Percentiles rank a stretch among this genome's conserved stretches.
phyloP scores from a whole-genome alignment of 164 flowering plant species.

The Malania oleifera region DNA sequence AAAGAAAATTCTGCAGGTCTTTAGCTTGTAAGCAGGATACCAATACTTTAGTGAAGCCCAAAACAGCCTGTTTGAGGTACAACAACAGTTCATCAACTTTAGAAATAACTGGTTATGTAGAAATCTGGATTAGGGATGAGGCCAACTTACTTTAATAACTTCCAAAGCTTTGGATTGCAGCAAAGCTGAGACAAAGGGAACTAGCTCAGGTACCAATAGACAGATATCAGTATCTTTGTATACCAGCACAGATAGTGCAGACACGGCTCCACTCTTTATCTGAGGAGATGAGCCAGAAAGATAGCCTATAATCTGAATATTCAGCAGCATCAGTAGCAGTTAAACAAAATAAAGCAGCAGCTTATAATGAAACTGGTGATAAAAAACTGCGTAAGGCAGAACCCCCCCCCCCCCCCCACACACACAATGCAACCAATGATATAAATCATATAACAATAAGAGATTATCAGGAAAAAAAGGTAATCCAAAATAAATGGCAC shows the following conservation, averaged over 20 bases:
- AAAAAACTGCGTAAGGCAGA: too few relatives aligned
- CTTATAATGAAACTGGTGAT: too few relatives aligned
- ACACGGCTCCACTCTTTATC: conserved; percentile 82
- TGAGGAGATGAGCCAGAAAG: conserved; percentile 88
- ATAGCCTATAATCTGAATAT: conserved; percentile 70
- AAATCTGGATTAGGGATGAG: not conserved
- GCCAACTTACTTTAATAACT: conserved; percentile 64
- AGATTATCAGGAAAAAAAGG: not conserved
- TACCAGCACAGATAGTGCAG: conserved; percentile 81
- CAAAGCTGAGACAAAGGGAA: conserved; percentile 64
- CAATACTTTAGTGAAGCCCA: conserved; percentile 86
- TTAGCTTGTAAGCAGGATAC: conserved; percentile 62
- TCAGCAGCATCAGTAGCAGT: conserved; percentile 5
- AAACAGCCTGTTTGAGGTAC: conserved; percentile 53
- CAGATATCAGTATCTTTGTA: conserved; percentile 53
- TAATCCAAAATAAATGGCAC: not conserved
- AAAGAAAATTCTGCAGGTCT: conserved; percentile 57
- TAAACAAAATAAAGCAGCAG: conserved; percentile 6
- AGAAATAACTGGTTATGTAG: too few relatives aligned
- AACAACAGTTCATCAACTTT: conserved; percentile 5
- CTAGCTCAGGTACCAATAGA: conserved; percentile 53
- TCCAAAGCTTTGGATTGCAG: conserved; percentile 64
- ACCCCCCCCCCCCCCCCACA: too few relatives aligned
- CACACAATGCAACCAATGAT: not conserved
- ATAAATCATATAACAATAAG: not conserved